These are phyloP conservation scores for Penicillium capsulatum DNA, from an alignment of 2,329 filamentous ascomycete species.

Conservation along the genomic window DNA sequence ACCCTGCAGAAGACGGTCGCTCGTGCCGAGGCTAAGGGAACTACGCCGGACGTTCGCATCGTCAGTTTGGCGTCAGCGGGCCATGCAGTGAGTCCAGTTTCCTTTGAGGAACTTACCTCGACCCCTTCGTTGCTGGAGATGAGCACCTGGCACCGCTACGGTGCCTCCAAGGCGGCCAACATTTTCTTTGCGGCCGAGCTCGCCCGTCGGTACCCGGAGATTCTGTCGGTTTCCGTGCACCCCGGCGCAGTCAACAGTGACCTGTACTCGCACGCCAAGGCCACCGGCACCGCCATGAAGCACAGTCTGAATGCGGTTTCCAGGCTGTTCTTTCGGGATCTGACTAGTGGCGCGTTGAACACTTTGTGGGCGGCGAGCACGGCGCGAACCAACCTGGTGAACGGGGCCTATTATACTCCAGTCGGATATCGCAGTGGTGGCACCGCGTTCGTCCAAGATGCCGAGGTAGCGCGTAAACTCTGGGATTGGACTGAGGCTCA, in stretches of 20 bases:
- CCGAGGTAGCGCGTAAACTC: slow-evolving; percentile 31
- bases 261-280: slow-evolving; percentile 34
- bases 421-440: slow-evolving; percentile 33
- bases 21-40: slow-evolving; percentile 26
- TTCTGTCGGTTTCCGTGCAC: slow-evolving; percentile 46
- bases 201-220: slow-evolving; percentile 33
- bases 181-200: slow-evolving; percentile 45
- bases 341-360: slow-evolving; percentile 38
- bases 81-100: slow-evolving; percentile 30
- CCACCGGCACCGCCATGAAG: slow-evolving; percentile 22
- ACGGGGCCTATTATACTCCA: slow-evolving; percentile 43
- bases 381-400: slow-evolving; percentile 29
- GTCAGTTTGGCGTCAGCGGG: slow-evolving; percentile 39
- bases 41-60: slow-evolving; percentile 28
- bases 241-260: slow-evolving; percentile 46
- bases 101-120: slow-evolving; percentile 37
- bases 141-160: slow-evolving; percentile 47
- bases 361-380: slow-evolving; percentile 41
- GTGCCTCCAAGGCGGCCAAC: slow-evolving; percentile 49
- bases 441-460: slow-evolving; percentile 31
- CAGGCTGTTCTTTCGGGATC: slow-evolving; percentile 28
- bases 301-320: slow-evolving; percentile 17
- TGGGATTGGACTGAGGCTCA: slow-evolving; percentile 46
- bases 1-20: slow-evolving; percentile 36
- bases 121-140: slow-evolving; percentile 30